Evolutionary conservation across 345 rosid genomes (phyloP).

Genomic region (Angophora floribunda): DNA sequence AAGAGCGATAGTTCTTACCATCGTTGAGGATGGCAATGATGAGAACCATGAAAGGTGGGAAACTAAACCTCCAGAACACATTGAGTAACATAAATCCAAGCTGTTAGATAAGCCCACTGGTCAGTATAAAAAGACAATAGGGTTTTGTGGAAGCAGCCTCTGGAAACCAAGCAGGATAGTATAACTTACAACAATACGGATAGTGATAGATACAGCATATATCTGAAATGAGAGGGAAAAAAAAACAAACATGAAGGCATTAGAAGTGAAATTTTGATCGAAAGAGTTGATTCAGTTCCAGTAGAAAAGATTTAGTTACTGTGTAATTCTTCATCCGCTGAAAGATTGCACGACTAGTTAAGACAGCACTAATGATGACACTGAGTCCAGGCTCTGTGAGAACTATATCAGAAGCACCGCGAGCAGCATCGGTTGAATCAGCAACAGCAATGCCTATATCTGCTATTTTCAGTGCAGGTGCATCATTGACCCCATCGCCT

Average conservation of each 20-base stretch:
- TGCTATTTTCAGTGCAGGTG: slow-evolving; percentile 80
- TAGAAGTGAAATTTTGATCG: background rate
- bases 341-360: slow-evolving; percentile 91
- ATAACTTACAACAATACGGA: slow-evolving; percentile 68
- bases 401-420: slow-evolving; percentile 85
- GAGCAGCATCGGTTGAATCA: slow-evolving; percentile 92
- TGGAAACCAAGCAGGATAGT: background rate
- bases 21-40: slow-evolving; percentile 80
- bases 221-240: slow-evolving; percentile 21
- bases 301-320: slow-evolving; percentile 9
- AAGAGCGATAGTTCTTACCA: slow-evolving; percentile 14
- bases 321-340: slow-evolving; percentile 95
- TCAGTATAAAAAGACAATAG: background rate
- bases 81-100: slow-evolving; percentile 73
- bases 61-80: slow-evolving; percentile 57
- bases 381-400: slow-evolving; percentile 89
- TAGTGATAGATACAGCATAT: slow-evolving; percentile 82
- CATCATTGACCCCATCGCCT: slow-evolving; percentile 93
- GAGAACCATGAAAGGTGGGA: slow-evolving; percentile 87
- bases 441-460: slow-evolving; percentile 95
- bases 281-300: background rate
- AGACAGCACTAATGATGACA: slow-evolving; percentile 86
- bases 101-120: slow-evolving; percentile 14
- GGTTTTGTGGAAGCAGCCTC: background rate
- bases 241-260: background rate